Base-by-base conservation (phyloP, 2,329 filamentous ascomycete species). In the Eutypa lata region DNA sequence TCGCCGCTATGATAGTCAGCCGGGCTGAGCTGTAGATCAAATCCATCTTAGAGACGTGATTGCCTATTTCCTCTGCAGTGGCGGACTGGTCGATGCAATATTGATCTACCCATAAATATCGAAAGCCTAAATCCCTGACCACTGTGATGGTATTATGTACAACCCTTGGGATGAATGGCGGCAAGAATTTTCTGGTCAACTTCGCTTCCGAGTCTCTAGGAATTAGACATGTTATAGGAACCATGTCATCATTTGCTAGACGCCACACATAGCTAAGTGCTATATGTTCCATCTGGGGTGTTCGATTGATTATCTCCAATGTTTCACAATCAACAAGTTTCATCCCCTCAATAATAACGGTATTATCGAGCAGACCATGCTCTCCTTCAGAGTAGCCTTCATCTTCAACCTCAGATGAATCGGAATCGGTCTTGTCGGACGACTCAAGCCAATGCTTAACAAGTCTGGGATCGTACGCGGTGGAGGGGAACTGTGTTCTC, bases 11-110 rank as follows among this genome's bases (percentile, higher is more conserved):
- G n/a, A 55, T 50, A 2, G 53, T 53, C 5, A 50, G 2, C 11
- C 19, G 3, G 13, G 53, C 53, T 11, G 26, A 40, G 22, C 33
- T 35, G 38, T 53, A 55, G 13, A 55, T 26, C 26, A 50, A 44
- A 31, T 55, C 50, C 53, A 55, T 55, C 22, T 50, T 49, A 11
- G 50, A 53, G 11, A 55, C 16, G 11, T 50, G 47, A 2, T 55
- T 24, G 3, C 8, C 24, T 3, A 46, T 37, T 5, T 49, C 16
- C 8, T 49, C 45, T 13, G 19, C 18, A 4, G 2, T 2, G 8
- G 45, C 48, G 2, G 43, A 21, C 19, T 54, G 53, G 18, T 54
- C 50, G 28, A 54, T 54, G 8, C 53, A 54, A 21, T 45, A 49
- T 21, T 49, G 49, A 19, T 54, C 53, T 14, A 52, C 50, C 50